phyloP scores from a whole-genome alignment of 164 flowering plant species.

The Houttuynia cordata region DNA sequence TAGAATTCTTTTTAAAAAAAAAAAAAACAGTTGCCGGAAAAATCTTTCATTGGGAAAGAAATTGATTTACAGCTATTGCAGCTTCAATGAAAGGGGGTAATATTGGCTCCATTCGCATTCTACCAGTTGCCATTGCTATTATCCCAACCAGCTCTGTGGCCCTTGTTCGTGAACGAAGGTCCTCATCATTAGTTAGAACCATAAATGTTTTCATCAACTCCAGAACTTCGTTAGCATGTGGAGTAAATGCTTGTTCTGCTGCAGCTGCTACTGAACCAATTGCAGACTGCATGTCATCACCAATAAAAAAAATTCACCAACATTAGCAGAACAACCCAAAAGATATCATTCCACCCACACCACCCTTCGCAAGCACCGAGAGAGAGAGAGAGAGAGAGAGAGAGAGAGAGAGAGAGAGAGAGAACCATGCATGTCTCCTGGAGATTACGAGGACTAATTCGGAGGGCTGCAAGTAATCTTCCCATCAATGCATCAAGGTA shows the following conservation, averaged over 20 bases:
- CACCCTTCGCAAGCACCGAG: no score
- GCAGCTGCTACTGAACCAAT: slow-evolving; percentile 97
- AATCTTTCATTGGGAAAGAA: neutral
- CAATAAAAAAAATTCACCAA: neutral
- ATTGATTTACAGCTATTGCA: slow-evolving; percentile 59
- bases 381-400: no score
- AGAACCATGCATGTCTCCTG: slow-evolving; percentile 98
- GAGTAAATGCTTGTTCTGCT: slow-evolving; percentile 54
- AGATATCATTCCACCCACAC: neutral
- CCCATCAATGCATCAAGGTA: slow-evolving; percentile 84
- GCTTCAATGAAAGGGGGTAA: slow-evolving; percentile 91
- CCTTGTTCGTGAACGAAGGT: slow-evolving; percentile 85
- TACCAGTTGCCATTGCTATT: slow-evolving; percentile 89
- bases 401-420: neutral
- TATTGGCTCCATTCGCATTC: slow-evolving; percentile 73
- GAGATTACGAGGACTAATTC: slow-evolving; percentile 71
- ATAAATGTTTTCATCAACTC: slow-evolving; percentile 86
- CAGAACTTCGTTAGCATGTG: slow-evolving; percentile 24
- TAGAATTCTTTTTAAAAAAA: neutral
- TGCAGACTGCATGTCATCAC: slow-evolving; percentile 59
- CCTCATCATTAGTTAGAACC: slow-evolving; percentile 91
- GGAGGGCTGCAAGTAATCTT: slow-evolving; percentile 73
- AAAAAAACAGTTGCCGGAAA: neutral
- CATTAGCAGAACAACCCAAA: neutral
- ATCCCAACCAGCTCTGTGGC: slow-evolving; percentile 97